Base-by-base conservation (phyloP, 768 basidiomycete species). In the Lepiota venenata region DNA sequence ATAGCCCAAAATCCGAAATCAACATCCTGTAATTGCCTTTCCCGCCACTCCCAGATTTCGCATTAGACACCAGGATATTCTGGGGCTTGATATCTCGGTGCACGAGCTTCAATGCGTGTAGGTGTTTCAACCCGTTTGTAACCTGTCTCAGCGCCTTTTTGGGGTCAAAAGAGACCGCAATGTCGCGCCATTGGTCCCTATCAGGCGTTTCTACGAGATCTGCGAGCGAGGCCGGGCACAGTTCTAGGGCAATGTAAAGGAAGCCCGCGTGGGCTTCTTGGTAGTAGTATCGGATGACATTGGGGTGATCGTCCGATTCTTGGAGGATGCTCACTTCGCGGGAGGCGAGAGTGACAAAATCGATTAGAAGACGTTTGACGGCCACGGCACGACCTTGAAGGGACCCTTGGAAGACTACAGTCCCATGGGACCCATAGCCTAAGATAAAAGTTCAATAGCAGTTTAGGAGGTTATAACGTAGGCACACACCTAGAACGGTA, bases 81-180 rank as follows among this genome's bases (percentile, higher is more conserved):
- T 95, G 96, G 4, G 96, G 96, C 64, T 99, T 99, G 70, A 99
- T 97, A 67, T 98, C 96, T 29, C 96, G 84, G 72, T 98, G 96
- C n/a, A 98, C 84, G 55, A 98, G 88, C 71, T 96, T 97, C 63
- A 98, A 82, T 7, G 83, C 88, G 66, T 98, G 95, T 9, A 99
- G 76, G 69, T 98, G 94, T 50, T 87, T 79, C 58, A 99, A 69
- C 14, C 97, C 97, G 29, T 85, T 81, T 7, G 94, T 83, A 48
- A 98, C 87, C 69, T 98, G 92, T 45, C 76, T 79, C 56, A 98
- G 71, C 0, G 94, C 95, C 53, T 84, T 86, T 68, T 97, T 95
- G 11, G 93, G 86, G 45, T 93, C 89, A 65, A 98, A 91, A 5
- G 80, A 73, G 16, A 82, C 76, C 1, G 84, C 78, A 48, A 98